phyloP scores from a whole-genome alignment of 2,329 filamentous ascomycete genomes.

The Aspergillus intermedius region DNA sequence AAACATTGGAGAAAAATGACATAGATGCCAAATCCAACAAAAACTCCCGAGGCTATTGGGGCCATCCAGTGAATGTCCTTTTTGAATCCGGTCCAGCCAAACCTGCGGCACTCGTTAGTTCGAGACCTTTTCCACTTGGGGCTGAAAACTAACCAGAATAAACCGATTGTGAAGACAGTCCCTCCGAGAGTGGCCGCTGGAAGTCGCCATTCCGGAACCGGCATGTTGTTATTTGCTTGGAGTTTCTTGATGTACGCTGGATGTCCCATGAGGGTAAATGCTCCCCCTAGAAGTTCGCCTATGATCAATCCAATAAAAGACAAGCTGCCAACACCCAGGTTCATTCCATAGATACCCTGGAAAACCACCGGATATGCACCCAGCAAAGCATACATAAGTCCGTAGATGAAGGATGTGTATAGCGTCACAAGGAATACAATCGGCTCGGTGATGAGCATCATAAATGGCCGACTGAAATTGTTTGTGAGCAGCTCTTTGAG shows the following conservation, averaged over 20 bases:
- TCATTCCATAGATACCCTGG: constrained; percentile 25
- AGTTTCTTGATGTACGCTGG: constrained; percentile 24
- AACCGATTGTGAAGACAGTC: constrained; percentile 25
- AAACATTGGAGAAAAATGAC: constrained; percentile 31
- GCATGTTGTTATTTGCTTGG: constrained; percentile 22
- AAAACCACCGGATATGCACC: constrained; percentile 25
- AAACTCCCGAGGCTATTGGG: constrained; percentile 26
- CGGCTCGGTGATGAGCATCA: constrained; percentile 36
- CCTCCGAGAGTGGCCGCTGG: constrained; percentile 26
- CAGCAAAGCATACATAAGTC: constrained; percentile 24
- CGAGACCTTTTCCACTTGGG: not conserved
- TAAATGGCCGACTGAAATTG: constrained; percentile 42
- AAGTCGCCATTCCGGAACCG: constrained; percentile 28
- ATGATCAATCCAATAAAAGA: constrained; percentile 26
- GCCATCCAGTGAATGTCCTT: constrained; percentile 30
- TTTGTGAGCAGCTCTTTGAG: constrained; percentile 42
- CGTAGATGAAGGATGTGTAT: constrained; percentile 30
- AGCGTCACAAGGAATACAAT: constrained; percentile 30
- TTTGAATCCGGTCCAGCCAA: constrained; percentile 29
- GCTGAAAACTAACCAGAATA: constrained; percentile 26
- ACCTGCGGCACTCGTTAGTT: constrained; percentile 10
- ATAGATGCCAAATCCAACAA: constrained; percentile 27
- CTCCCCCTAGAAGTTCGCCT: constrained; percentile 23
- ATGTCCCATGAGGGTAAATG: constrained; percentile 21
- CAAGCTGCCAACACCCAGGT: constrained; percentile 23